Evolutionary conservation across 2,329 filamentous ascomycete species (phyloP), one percentile per base, ranked within the genome.

Genomic region (Ophiognomonia clavigignenti-juglandacearum): DNA sequence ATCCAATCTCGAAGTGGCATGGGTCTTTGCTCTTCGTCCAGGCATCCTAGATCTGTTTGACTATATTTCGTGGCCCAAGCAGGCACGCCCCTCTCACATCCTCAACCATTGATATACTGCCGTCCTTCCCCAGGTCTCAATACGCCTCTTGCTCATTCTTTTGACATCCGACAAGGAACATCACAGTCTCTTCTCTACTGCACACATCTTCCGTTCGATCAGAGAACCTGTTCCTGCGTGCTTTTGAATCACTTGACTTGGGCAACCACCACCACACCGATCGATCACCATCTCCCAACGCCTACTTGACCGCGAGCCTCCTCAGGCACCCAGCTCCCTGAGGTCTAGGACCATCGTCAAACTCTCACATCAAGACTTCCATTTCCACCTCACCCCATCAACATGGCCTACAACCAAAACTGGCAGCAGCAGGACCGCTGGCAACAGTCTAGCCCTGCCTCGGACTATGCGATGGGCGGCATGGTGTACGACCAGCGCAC

Each of bases 391-490:
- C 48, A 46, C 45, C 44, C 52, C 53, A 59, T 57, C 59, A 56
- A 41, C 61, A 67, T 60, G 49, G 67, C 80, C 74, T 72, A 73
- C 56, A 67, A 77, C 57, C 67, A 71, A 47, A 64, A 69, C 59
- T 69, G 73, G 57, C 65, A 70, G 44, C 67, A 64, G 64, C 83
- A 79, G 80, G 72, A 68, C 57, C 75, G 75, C 55, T 80, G 76
- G 73, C 63, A 78, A 35, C 75, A 77, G 36, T 69, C 77, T 37
- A 65, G 65, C 36, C 54, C 58, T 7, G 55, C 53, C 39, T 32
- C 58, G 20, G 72, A 74, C 31, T 78, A 75, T 56, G 52, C 76
- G 61, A 72, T 79, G 67, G 72, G 74, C 39, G 59, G 63, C 20
- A 65, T 78, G 54, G 64, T 79, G 54, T 81, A 77, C 61, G 72